Evolutionary conservation across 768 basidiomycete species (phyloP).

Genomic region (Paxillus involutus): DNA sequence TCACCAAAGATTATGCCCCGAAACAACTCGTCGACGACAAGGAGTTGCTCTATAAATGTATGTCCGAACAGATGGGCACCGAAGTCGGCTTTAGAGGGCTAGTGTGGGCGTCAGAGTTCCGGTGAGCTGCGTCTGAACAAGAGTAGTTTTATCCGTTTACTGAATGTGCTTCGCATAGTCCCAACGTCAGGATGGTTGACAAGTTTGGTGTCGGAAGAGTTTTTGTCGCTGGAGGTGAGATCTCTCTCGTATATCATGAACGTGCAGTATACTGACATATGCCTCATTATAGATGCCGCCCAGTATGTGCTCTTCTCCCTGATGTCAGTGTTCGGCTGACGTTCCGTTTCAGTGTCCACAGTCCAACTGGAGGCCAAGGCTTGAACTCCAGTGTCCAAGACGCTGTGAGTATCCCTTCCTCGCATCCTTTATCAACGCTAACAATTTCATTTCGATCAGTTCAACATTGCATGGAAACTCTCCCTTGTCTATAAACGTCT

Average conservation of each 20-base stretch:
- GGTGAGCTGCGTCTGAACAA: slow-evolving; percentile 21
- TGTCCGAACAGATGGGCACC: slow-evolving; percentile 26
- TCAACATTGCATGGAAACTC: slow-evolving; percentile 48
- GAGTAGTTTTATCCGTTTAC: background rate
- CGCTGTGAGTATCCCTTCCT: slow-evolving; percentile 28
- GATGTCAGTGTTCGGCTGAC: background rate
- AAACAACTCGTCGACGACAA: slow-evolving; percentile 16
- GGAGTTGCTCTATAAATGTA: slow-evolving; percentile 27
- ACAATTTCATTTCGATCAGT: slow-evolving; percentile 17
- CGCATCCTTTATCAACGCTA: background rate
- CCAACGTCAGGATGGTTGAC: slow-evolving; percentile 50
- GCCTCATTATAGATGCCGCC: slow-evolving; percentile 40
- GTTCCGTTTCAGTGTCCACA: slow-evolving; percentile 16
- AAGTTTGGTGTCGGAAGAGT: slow-evolving; percentile 42
- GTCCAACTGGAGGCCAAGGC: slow-evolving; percentile 30
- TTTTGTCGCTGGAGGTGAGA: slow-evolving; percentile 46
- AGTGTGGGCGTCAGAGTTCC: slow-evolving; percentile 24
- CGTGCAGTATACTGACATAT: background rate
- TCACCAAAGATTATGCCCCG: slow-evolving; percentile 6
- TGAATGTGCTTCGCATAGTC: slow-evolving; percentile 25
- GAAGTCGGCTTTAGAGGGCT: slow-evolving; percentile 34
- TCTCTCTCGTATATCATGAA: background rate
- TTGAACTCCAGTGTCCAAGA: slow-evolving; percentile 40
- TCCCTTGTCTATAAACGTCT: slow-evolving; percentile 39
- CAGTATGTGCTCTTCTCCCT: slow-evolving; percentile 28